phyloP scores from a whole-genome alignment of 305 asterid genomes.

The Vinca major region DNA sequence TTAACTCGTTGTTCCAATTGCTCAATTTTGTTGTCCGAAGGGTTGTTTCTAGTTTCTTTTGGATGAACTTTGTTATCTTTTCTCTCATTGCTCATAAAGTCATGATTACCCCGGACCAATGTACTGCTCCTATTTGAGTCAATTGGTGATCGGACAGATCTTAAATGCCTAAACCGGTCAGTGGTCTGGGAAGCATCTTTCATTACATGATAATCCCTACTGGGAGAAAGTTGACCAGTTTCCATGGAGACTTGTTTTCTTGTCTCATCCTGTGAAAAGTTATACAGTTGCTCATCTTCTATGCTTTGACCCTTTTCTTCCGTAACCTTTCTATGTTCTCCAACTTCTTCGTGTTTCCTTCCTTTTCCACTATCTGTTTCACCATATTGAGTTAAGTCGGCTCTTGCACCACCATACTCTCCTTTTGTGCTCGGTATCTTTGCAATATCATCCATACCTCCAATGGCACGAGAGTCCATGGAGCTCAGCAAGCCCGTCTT shows the following conservation, averaged over 20 bases:
- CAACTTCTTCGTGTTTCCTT: slow-evolving; percentile 19
- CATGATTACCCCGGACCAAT: slow-evolving; percentile 22
- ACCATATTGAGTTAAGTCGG: slow-evolving; percentile 15
- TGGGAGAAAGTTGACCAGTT: slow-evolving; percentile 22
- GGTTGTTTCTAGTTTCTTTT: slow-evolving; percentile 36
- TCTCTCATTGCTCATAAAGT: slow-evolving; percentile 20
- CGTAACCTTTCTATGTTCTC: slow-evolving; percentile 9
- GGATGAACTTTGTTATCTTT: slow-evolving; percentile 30
- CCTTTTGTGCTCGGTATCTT: neutral
- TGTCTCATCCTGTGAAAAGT: slow-evolving; percentile 14
- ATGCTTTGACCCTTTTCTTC: slow-evolving; percentile 19
- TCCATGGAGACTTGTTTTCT: slow-evolving; percentile 21
- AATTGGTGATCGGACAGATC: slow-evolving; percentile 49
- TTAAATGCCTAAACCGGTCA: slow-evolving; percentile 41
- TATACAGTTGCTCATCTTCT: slow-evolving; percentile 20
- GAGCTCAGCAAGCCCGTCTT: slow-evolving; percentile 12
- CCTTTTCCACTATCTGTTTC: slow-evolving; percentile 12
- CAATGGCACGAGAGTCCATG: slow-evolving; percentile 10
- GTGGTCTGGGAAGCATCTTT: slow-evolving; percentile 21
- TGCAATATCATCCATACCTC: neutral
- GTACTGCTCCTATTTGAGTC: slow-evolving; percentile 40
- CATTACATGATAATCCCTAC: slow-evolving; percentile 17
- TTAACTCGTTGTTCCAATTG: slow-evolving; percentile 46
- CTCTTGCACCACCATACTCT: slow-evolving; percentile 6
- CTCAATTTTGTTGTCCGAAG: slow-evolving; percentile 40